Evolutionary conservation across 495 filamentous ascomycete species (phyloP).

Genomic region (Daldinia childiae): DNA sequence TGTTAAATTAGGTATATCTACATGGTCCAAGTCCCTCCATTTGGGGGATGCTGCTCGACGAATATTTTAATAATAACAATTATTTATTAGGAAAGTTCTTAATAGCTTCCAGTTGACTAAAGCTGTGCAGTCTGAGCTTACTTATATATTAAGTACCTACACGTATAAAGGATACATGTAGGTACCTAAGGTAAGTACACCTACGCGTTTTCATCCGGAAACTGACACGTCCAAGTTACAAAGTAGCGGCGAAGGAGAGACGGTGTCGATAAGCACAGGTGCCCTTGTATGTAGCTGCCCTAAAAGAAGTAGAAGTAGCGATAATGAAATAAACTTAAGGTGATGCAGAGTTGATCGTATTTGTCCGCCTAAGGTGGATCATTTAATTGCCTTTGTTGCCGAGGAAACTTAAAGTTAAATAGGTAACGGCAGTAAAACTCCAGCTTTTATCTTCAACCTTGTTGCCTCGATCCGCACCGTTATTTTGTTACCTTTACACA

Average conservation of each 20-base stretch:
- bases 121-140: too few species aligned
- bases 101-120: too few species aligned
- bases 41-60: background rate
- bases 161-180: too few species aligned
- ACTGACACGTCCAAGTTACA: background rate
- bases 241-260: background rate
- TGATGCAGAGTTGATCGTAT: too few species aligned
- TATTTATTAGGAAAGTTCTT: background rate
- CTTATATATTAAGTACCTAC: background rate
- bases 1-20: background rate
- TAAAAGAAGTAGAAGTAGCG: background rate
- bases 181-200: too few species aligned
- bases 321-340: background rate
- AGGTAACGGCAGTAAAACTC: background rate
- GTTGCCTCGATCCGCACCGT: background rate
- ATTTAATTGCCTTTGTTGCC: background rate
- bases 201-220: too few species aligned
- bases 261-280: background rate
- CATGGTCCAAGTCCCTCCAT: background rate
- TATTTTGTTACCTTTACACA: background rate
- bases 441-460: background rate
- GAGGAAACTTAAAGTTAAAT: background rate
- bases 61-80: background rate
- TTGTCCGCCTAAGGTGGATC: too few species aligned
- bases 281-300: background rate